phyloP scores from a whole-genome alignment of 345 rosid genomes.

The Populus simonii region DNA sequence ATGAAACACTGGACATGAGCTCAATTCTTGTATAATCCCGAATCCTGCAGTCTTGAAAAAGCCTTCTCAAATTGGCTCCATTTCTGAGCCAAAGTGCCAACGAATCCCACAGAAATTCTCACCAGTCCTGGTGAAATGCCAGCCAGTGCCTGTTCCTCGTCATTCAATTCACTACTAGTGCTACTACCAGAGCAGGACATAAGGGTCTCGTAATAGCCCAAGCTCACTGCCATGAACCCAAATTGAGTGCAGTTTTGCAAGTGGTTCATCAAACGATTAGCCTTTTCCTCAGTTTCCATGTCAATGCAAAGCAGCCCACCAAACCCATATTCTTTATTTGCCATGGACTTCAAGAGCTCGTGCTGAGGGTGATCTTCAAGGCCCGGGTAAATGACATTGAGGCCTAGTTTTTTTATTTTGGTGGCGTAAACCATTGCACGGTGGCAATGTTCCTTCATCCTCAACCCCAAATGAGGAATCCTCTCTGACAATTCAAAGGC shows the following conservation, averaged over 20 bases:
- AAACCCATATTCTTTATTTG: slow-evolving; percentile 70
- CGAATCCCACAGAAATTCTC: slow-evolving; percentile 82
- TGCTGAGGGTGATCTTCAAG: slow-evolving; percentile 80
- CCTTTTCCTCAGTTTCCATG: slow-evolving; percentile 85
- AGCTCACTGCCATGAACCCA: slow-evolving; percentile 95
- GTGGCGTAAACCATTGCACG: slow-evolving; percentile 67
- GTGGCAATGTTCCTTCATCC: slow-evolving; percentile 84
- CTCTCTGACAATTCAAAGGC: slow-evolving; percentile 87
- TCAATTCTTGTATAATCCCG: slow-evolving; percentile 4
- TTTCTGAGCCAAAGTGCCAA: slow-evolving; percentile 86
- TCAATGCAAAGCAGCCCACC: slow-evolving; percentile 81
- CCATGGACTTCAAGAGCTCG: slow-evolving; percentile 51
- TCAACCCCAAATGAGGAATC: slow-evolving; percentile 74
- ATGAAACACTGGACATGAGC: not conserved
- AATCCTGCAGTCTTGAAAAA: slow-evolving; percentile 48
- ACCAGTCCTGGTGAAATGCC: slow-evolving; percentile 91
- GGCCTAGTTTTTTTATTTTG: slow-evolving; percentile 64
- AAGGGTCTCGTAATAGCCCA: slow-evolving; percentile 92
- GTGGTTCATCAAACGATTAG: slow-evolving; percentile 69
- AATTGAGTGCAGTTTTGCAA: slow-evolving; percentile 75
- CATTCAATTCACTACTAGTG: slow-evolving; percentile 78
- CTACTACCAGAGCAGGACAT: slow-evolving; percentile 96
- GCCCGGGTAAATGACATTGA: slow-evolving; percentile 83
- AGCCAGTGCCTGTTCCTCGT: slow-evolving; percentile 67
- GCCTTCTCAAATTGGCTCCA: slow-evolving; percentile 91